Evolutionary conservation across 2,329 filamentous ascomycete species (phyloP), one percentile per base, ranked within the genome.

Genomic region (Neoscytalidium dimidiatum): DNA sequence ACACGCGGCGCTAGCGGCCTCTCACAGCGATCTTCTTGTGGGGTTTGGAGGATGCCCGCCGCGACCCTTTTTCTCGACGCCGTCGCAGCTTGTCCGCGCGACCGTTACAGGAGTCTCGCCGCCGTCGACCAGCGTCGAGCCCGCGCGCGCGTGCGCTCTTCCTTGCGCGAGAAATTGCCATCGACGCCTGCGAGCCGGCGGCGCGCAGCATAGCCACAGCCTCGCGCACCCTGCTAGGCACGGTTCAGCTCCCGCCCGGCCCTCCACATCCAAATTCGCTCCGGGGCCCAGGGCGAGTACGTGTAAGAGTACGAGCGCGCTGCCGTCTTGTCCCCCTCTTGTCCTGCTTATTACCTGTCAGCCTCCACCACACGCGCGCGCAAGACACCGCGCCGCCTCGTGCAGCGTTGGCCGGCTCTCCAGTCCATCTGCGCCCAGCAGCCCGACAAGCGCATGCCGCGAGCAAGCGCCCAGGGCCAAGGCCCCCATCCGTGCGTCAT

Each of bases 181-280:
- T 56, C 61, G 61, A 14, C 60, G 31, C 14, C 35, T 33, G 44
- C 60, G 48, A n/a, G 21, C 19, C 44, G 26, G 38, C 56, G n/a
- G 56, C 28, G 56, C 56, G 56, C 56, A 53, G 38, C 61, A 64
- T 56, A 56, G 61, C 61, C 61, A 64, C 61, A 63, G 51, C 46
- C 60, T 28, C 23, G 60, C 44, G 17, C 60, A 43, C 60, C 48
- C 38, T 60, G 56, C 56, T 29, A 46, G 56, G 56, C 56, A 60
- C 56, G 56, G 56, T 4, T 9, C 56, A 60, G n/a, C 38, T 4
- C 38, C 56, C 56, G 56, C 56, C 56, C 53, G 35, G 53, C 29
- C 44, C 53, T 58, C 56, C 56, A 26, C 56, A 60, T 41, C 56
- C 56, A 60, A 60, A 46, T 31, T 29, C 56, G 11, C 28, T 19